A percentile compares a stretch with the other conserved stretches of the same genome.
Conservation (phyloP, 768 basidiomycete genomes). For the Rhodotorula graminis region DNA sequence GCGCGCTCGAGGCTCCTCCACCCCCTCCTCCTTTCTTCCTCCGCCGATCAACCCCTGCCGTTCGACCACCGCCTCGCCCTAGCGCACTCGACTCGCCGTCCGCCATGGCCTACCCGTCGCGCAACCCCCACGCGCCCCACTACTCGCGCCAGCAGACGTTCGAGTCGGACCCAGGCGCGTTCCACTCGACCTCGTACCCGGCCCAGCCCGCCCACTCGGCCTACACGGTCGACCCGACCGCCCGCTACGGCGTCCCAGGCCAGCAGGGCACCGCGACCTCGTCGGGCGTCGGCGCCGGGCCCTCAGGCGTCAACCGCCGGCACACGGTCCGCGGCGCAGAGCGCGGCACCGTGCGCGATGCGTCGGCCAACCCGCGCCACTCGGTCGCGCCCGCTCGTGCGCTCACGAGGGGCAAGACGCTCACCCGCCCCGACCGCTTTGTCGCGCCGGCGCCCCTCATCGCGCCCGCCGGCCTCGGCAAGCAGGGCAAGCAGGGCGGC, state of each 20-base stretch:
- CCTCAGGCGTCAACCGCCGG: constrained; percentile 9
- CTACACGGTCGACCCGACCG: constrained; percentile 4
- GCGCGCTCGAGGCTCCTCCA: not conserved
- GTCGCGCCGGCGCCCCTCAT: constrained; percentile 93
- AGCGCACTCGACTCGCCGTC: not conserved
- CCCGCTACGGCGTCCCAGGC: constrained; percentile 2
- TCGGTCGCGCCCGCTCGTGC: constrained; percentile 2
- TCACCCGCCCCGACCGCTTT: constrained; percentile 89
- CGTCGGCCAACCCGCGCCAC: constrained; percentile 7
- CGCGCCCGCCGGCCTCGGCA: constrained; percentile 60
- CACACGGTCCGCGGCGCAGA: constrained; percentile 35
- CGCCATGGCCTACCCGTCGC: constrained; percentile 19
- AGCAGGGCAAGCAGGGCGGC: constrained; percentile 24
- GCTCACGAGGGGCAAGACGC: constrained; percentile 61
- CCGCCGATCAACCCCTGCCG: not conserved
- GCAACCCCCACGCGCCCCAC: constrained; percentile 9
- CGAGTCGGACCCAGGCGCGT: constrained; percentile 20
- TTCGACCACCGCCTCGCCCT: not conserved
- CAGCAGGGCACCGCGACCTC: not conserved
- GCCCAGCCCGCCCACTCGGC: not conserved
- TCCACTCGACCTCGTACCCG: constrained; percentile 31
- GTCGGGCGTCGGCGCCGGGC: not conserved
- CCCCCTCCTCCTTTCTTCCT: not conserved
- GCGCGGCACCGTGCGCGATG: constrained; percentile 31
- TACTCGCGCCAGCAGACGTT: constrained; percentile 15